These are phyloP conservation scores for Wallemia ichthyophaga DNA, from an alignment of 1,284 basidiomycete genomes.

Conservation along the genomic window DNA sequence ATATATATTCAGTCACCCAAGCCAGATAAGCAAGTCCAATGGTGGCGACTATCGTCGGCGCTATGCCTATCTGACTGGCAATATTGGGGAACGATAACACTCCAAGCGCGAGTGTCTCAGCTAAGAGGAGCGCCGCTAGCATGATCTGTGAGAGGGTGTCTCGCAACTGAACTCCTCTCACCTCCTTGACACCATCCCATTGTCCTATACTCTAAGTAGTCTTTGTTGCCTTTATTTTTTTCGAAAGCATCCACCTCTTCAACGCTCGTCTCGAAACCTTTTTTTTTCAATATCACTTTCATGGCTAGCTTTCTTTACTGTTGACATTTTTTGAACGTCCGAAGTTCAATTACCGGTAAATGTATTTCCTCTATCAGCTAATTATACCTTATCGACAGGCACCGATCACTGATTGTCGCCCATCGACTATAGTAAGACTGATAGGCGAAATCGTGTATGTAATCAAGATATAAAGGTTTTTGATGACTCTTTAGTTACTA, in stretches of 20 bases:
- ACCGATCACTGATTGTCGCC: too few species aligned
- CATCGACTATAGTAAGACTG: too few species aligned
- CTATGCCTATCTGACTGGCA: not conserved
- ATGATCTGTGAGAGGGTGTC: not conserved
- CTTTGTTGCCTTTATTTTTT: not conserved
- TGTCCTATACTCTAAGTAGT: not conserved
- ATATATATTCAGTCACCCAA: constrained; percentile 13
- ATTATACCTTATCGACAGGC: too few species aligned
- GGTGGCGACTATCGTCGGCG: constrained; percentile 8
- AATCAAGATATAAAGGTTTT: too few species aligned
- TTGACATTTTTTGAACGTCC: too few species aligned
- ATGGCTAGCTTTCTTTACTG: too few species aligned
- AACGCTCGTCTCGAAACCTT: not conserved
- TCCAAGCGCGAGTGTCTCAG: not conserved
- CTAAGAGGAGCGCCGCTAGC: not conserved
- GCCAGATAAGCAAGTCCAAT: constrained; percentile 10
- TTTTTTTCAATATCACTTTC: too few species aligned
- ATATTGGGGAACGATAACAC: not conserved
- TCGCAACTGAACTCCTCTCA: not conserved
- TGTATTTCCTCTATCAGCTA: too few species aligned
- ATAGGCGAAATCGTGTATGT: too few species aligned
- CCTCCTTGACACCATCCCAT: not conserved
- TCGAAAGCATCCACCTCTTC: not conserved
- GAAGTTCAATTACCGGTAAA: too few species aligned
- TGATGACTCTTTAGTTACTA: too few species aligned